A percentile compares a stretch with the other conserved stretches of the same genome.
phyloP scores from a whole-genome alignment of 2,329 filamentous ascomycete species.

The Rhytidhysteron rufulum region DNA sequence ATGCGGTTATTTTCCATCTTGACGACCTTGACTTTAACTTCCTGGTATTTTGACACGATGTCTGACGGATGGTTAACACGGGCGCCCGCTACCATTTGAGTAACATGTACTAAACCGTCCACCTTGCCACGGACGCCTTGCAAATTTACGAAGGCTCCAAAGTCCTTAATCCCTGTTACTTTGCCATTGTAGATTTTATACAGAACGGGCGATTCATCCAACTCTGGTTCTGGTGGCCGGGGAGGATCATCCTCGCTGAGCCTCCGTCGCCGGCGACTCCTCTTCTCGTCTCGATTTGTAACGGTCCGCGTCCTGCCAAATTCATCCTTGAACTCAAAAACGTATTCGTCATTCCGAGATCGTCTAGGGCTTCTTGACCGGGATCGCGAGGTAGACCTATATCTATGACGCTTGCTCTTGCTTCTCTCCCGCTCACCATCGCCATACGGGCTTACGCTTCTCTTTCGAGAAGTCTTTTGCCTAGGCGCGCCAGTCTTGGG shows the following conservation, averaged over 20 bases:
- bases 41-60: conserved; percentile 72
- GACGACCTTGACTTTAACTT: conserved; percentile 87
- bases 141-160: conserved; percentile 93
- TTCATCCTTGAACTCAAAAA: conserved; percentile 58
- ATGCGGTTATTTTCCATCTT: conserved; percentile 80
- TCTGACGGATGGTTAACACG: conserved; percentile 92
- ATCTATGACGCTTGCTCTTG: conserved; percentile 39
- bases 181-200: conserved; percentile 88
- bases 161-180: conserved; percentile 90
- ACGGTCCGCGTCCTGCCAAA: conserved; percentile 49
- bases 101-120: conserved; percentile 91
- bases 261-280: conserved; percentile 39
- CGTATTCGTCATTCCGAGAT: conserved; percentile 47
- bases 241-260: conserved; percentile 59
- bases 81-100: conserved; percentile 77
- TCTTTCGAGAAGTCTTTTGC: conserved; percentile 51
- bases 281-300: conserved; percentile 32
- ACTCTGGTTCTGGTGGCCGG: conserved; percentile 64
- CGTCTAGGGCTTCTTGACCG: conserved; percentile 35
- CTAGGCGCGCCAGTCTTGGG: conserved; percentile 31
- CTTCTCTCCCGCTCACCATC: conserved; percentile 42
- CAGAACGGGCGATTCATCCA: conserved; percentile 77
- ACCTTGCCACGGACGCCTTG: conserved; percentile 81
- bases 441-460: conserved; percentile 56
- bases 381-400: conserved; percentile 50